Evolutionary conservation across 352 stramenopile genomes (phyloP), one percentile per base, ranked within the genome.

Genomic region (Pythium myriotylum): DNA sequence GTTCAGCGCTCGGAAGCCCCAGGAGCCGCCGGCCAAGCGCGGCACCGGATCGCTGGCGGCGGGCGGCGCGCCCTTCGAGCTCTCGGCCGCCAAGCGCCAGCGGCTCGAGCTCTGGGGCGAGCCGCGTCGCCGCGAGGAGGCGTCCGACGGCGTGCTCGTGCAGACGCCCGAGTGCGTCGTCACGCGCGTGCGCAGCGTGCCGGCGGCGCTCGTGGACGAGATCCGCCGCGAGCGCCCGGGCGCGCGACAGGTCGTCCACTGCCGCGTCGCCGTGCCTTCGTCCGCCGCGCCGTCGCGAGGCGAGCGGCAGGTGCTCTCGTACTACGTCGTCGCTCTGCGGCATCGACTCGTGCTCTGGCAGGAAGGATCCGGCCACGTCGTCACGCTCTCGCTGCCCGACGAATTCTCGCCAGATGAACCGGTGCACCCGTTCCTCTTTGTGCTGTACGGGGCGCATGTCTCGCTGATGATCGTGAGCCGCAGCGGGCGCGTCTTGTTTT

Each of bases 401-500:
- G 72, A 88, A 35, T 51, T 93, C 5, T 68, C 75, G 45, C 50
- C 57, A 0, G 65, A 84, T 2, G 81, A 89, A 35, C 62, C 60
- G 42, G 43, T 91, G 60, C 54, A 79, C 22, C 80, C 80, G n/a
- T 91, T 91, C 54, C 65, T 93, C 3, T 82, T 91, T 32, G 68
- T 77, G 26, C 62, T 89, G 0, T 79, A 89, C 54, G 78, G 78
- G n/a, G 68, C 80, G 55, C 86, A 68, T 35, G 57, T 91, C 46
- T 90, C 80, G 55, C 73, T 93, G n/a, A 73, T 93, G 66, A 68
- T 88, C 22, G 72, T 93, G 42, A 71, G 72, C 26, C 73, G 67
- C 37, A 87, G 75, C 53, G 84, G 84, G 16, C 62, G 84, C 56
- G 81, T 93, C 62, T 70, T 91, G 22, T 91, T 93, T 59, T 93